phyloP scores from a whole-genome alignment of 495 filamentous ascomycete genomes.

The Penicillium subrubescens region DNA sequence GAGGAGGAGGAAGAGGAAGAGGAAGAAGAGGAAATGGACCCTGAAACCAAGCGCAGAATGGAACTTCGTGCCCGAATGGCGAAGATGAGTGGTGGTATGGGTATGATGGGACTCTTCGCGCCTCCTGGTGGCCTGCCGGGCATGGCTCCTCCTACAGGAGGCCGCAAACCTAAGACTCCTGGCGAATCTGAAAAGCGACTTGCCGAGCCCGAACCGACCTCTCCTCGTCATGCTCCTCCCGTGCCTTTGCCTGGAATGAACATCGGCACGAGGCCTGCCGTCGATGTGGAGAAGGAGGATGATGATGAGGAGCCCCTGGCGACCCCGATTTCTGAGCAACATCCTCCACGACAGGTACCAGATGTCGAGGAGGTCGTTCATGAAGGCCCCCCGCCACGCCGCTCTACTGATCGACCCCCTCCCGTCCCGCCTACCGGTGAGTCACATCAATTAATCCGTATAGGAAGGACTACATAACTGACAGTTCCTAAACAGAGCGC shows the following conservation, averaged over 20 bases:
- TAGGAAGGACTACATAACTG: conserved; percentile 5
- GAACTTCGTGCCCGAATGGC: conserved; percentile 94
- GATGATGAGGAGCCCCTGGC: conserved; percentile 41
- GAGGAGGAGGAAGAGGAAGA: conserved; percentile 63
- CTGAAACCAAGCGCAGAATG: conserved; percentile 81
- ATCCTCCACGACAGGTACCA: conserved; percentile 53
- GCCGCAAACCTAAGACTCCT: conserved; percentile 55
- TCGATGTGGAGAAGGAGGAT: conserved; percentile 47
- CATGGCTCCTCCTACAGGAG: conserved; percentile 41
- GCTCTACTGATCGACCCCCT: conserved; percentile 47
- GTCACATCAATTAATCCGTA: not conserved
- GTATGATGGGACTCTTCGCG: conserved; percentile 93
- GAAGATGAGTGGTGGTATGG: conserved; percentile 98
- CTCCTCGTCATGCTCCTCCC: conserved; percentile 61
- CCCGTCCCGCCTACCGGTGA: conserved; percentile 54
- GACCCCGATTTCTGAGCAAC: conserved; percentile 46
- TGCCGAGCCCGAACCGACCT: conserved; percentile 51
- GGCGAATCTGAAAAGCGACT: conserved; percentile 68
- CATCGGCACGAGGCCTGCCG: conserved; percentile 35
- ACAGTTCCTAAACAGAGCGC: conserved; percentile 18
- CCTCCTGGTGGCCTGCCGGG: conserved; percentile 68
- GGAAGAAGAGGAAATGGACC: conserved; percentile 89
- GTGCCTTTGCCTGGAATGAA: conserved; percentile 76
- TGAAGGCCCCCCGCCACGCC: conserved; percentile 48
- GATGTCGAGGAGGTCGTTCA: conserved; percentile 61